Evolutionary conservation across 805 yeast species (phyloP).

Genomic region (Candida alai): DNA sequence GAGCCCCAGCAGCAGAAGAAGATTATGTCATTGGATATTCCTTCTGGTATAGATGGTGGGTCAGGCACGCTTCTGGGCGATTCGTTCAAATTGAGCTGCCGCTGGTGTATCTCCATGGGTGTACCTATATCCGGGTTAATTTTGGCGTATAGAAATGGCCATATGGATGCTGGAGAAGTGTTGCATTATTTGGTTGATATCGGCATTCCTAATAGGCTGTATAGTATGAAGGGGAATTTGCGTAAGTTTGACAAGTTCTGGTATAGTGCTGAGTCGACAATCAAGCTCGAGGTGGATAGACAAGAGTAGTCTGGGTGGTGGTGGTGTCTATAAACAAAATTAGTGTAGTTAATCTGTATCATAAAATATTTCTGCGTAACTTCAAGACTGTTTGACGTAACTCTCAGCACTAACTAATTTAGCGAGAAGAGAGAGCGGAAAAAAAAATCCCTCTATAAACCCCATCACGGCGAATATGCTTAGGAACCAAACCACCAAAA

Average conservation of each 20-base stretch:
- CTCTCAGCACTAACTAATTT: slow-evolving; percentile 1
- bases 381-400: not conserved
- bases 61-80: slow-evolving; percentile 37
- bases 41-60: slow-evolving; percentile 81
- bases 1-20: slow-evolving; percentile 36
- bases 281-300: slow-evolving; percentile 19
- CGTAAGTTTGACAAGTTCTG: slow-evolving; percentile 45
- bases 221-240: slow-evolving; percentile 34
- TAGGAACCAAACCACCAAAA: too few relatives aligned
- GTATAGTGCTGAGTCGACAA: slow-evolving; percentile 34
- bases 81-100: slow-evolving; percentile 35
- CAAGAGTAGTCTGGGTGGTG: too few relatives aligned
- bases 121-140: slow-evolving; percentile 64
- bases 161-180: slow-evolving; percentile 47
- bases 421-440: too few relatives aligned
- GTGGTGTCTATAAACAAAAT: too few relatives aligned
- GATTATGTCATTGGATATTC: slow-evolving; percentile 69
- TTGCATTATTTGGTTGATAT: slow-evolving; percentile 62
- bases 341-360: not conserved
- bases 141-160: slow-evolving; percentile 56
- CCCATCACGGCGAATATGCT: too few relatives aligned
- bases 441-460: too few relatives aligned
- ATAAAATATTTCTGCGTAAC: not conserved
- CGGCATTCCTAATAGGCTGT: slow-evolving; percentile 64
- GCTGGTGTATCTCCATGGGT: slow-evolving; percentile 66